Evolutionary conservation across 306 rosid species (phyloP), one percentile per base, ranked within the genome.

Genomic region (Vigna radiata): DNA sequence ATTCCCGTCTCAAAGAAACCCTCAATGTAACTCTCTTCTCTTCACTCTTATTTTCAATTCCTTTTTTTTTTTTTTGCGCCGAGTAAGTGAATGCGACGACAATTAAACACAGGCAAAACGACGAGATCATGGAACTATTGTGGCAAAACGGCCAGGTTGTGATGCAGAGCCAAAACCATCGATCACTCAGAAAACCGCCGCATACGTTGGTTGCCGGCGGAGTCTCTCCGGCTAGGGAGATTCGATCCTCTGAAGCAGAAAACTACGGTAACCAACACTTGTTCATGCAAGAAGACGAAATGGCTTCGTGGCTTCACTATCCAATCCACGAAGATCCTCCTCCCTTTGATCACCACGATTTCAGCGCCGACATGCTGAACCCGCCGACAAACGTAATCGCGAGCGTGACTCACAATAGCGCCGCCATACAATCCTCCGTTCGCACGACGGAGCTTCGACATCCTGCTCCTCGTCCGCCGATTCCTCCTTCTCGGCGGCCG

Each of bases 281-380:
- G 8, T 93, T 90, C 76, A 86, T 91, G 85, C 92, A 91, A 46
- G 98, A 93, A 47, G 89, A 90, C 4, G 98, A 93, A 87, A 88
- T 86, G 93, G 76, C 82, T 18, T 69, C 93, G 12, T 93, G 93
- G 97, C 90, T 90, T 54, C 87, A 89, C 60, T 86, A 80, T 74
- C 90, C 96, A 4, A 82, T 89, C 49, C 85, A 67, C n/a, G 91
- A 86, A 64, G 91, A 93, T 61, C 68, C 89, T 84, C 67, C 85
- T 3, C 33, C 71, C 33, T 53, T 90, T 61, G 86, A 85, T 83
- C 82, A 86, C 60, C 72, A 71, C 37, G 76, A 71, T 75, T 88
- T 91, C 81, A 64, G 82, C 79, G 50, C 91, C 55, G 91, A 88
- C 54, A 80, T 90, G 0, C 73, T 87, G 67, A 86, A 80, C 52